phyloP scores from a whole-genome alignment of 2,329 filamentous ascomycete species.

The Trichoderma cornu-damae region DNA sequence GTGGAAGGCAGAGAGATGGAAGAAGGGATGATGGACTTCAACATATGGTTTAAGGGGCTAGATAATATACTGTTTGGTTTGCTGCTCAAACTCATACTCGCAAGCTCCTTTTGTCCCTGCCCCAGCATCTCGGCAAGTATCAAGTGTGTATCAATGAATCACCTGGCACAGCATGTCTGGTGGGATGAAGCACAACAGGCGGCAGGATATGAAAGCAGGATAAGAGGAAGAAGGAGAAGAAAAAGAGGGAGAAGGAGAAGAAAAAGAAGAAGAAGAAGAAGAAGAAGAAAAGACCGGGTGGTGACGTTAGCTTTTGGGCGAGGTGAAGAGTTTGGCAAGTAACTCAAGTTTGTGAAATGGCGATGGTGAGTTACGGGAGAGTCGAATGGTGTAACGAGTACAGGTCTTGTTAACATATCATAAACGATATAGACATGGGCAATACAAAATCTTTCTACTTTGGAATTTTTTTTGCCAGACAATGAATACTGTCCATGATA shows the following conservation, averaged over 20 bases:
- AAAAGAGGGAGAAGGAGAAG: neutral
- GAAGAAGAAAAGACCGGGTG: neutral
- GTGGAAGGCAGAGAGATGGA: neutral
- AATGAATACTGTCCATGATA: no score
- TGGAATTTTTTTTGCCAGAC: no score
- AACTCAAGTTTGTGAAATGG: no score
- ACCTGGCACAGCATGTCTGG: constrained; percentile 6
- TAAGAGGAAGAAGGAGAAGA: no score
- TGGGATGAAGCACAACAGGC: constrained; percentile 6
- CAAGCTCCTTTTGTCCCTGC: neutral
- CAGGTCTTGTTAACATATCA: no score
- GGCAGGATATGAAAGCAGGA: neutral
- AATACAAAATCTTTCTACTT: no score
- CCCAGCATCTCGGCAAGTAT: neutral
- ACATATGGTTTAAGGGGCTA: neutral
- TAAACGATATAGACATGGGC: no score
- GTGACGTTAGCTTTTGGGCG: neutral
- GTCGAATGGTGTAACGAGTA: neutral
- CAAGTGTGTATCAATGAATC: neutral
- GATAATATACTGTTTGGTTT: no score
- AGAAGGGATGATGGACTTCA: neutral
- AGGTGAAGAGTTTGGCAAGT: neutral
- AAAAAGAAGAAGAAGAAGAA: neutral
- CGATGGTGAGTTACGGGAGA: neutral
- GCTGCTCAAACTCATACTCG: neutral